phyloP scores from a whole-genome alignment of 805 yeast genomes.

The Nematodospora valgi region DNA sequence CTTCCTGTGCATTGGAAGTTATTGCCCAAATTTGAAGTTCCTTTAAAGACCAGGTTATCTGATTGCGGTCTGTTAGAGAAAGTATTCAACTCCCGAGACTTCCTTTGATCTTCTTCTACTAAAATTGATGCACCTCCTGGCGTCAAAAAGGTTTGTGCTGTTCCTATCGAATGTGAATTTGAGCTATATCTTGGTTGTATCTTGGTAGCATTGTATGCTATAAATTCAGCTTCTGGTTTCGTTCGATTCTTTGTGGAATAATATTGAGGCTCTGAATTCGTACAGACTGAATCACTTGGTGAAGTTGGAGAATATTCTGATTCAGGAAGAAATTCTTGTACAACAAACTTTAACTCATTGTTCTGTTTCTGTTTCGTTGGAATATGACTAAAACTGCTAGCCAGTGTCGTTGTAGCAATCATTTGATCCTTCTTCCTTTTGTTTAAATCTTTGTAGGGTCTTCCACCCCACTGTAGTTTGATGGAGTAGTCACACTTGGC shows the following conservation, averaged over 20 bases:
- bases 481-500: slow-evolving; percentile 60
- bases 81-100: too few relatives aligned
- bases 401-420: too few relatives aligned
- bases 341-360: slow-evolving; percentile 6
- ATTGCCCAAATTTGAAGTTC: too few relatives aligned
- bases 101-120: too few relatives aligned
- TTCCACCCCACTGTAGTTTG: slow-evolving; percentile 70
- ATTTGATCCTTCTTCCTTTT: slow-evolving; percentile 20
- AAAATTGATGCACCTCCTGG: slow-evolving; percentile 14
- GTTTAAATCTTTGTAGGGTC: slow-evolving; percentile 50
- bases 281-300: slow-evolving; percentile 1
- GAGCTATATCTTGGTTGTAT: too few relatives aligned
- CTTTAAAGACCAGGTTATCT: too few relatives aligned
- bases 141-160: slow-evolving; percentile 12
- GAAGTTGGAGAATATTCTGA: slow-evolving; percentile 1
- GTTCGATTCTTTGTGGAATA: too few relatives aligned
- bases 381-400: neutral
- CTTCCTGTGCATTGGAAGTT: too few relatives aligned
- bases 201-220: too few relatives aligned
- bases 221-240: too few relatives aligned
- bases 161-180: slow-evolving; percentile 1
- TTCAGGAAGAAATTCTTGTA: slow-evolving; percentile 2
- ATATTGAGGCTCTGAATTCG: too few relatives aligned
- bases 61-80: too few relatives aligned
- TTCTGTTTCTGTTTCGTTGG: neutral